Percentiles rank a stretch among this genome's conserved stretches.
Conservation (phyloP, 1,284 basidiomycete genomes). For the Vanrija sp. region DNA sequence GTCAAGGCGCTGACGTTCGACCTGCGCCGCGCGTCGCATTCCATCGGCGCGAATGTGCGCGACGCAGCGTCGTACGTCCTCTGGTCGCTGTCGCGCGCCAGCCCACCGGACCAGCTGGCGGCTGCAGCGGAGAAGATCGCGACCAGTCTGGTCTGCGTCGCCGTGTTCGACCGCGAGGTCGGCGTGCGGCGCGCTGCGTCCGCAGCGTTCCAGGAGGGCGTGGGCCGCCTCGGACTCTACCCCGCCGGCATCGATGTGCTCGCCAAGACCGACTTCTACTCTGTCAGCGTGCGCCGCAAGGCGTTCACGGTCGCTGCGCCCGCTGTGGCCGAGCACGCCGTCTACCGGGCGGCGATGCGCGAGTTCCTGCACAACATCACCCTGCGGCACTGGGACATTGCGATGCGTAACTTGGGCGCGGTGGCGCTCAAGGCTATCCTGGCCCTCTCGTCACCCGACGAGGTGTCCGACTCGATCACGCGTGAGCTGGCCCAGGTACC, state of each 20-base stretch:
- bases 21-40: slow-evolving; percentile 82
- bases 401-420: slow-evolving; percentile 76
- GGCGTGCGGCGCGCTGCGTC: slow-evolving; percentile 94
- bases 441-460: slow-evolving; percentile 47
- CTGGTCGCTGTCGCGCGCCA: slow-evolving; percentile 86
- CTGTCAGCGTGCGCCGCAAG: slow-evolving; percentile 77
- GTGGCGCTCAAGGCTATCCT: slow-evolving; percentile 69
- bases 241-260: slow-evolving; percentile 92
- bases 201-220: slow-evolving; percentile 95
- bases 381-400: slow-evolving; percentile 82
- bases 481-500: slow-evolving; percentile 53
- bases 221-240: slow-evolving; percentile 83
- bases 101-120: slow-evolving; percentile 59
- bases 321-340: slow-evolving; percentile 67
- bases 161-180: slow-evolving; percentile 88
- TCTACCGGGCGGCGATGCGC: slow-evolving; percentile 69
- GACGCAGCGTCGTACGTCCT: slow-evolving; percentile 92
- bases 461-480: slow-evolving; percentile 28
- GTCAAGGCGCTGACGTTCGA: slow-evolving; percentile 88
- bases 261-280: slow-evolving; percentile 88
- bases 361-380: slow-evolving; percentile 72
- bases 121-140: slow-evolving; percentile 67
- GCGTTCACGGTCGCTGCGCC: slow-evolving; percentile 80
- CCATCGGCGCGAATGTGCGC: slow-evolving; percentile 88
- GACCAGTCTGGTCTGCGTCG: slow-evolving; percentile 66